Evolutionary conservation across 148 eudicot genomes (phyloP), one percentile per base, ranked within the genome.

Genomic region (Nyssa sinensis): DNA sequence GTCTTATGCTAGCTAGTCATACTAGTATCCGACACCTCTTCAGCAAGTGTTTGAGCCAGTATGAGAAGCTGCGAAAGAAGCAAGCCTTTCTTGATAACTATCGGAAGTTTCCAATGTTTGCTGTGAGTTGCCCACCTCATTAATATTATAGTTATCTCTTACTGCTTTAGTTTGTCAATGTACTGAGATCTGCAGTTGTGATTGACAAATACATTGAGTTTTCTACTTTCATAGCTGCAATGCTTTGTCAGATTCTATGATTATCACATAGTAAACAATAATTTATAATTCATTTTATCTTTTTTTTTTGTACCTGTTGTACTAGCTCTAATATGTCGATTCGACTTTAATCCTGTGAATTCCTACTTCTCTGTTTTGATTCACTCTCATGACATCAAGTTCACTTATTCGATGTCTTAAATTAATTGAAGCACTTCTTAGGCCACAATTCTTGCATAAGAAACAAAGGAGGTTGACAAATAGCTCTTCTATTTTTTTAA

Each of bases 31-130:
- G 99, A 25, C 98, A 96, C 83, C 88, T 93, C 67, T 96, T 96
- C 81, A 85, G 90, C 84, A 91, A 88, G 85, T 89, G 91, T 59
- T 81, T 96, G 82, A 91, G 90, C 82, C 99, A 96, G 77, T 96
- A 93, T 66, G 96, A 93, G 31, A 90, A 89, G 76, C 72, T 96
- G 87, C 89, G 98, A 82, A 96, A 93, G 88, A 91, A 88, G 83
- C 98, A 96, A 78, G 99, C 99, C 76, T 96, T 93, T 87, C 87
- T 96, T 80, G 99, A 96, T 86, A 91, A 96, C 72, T 96, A 96
- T 79, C 86, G 99, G 57, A 87, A 91, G 76, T 90, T 91, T 76
- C 98, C 97, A 21, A 88, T 91, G 94, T 96, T 96, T 82, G 98
- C 96, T 81, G 99, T 95, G 86, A 93, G 99, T 88, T 60, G 27